Base-by-base conservation (phyloP, 2,329 filamentous ascomycete species). In the Rutstroemia sp. region DNA sequence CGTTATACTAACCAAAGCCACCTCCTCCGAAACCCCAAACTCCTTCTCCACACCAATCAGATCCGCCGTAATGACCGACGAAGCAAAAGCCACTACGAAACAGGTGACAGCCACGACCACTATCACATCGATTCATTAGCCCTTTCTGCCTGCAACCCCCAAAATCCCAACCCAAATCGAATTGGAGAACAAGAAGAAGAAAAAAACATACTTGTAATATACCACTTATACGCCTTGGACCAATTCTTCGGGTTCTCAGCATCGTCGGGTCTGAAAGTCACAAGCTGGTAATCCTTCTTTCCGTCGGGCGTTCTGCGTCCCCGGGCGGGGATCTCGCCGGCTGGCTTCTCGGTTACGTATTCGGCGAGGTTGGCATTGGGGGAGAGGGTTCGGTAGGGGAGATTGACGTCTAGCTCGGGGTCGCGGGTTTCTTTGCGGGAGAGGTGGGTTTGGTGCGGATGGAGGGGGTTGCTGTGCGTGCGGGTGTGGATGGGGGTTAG, bases 211-310 rank as follows among this genome's bases (percentile, higher is more conserved):
- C 42, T 90, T 23, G 90, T 96, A 67, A 82, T 86, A 66, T 86
- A 89, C 88, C 89, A 92, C 72, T 92, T 94, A 70, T 76, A 86
- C 1, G 73, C 75, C 70, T 89, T 90, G 56, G 79, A 82, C 88
- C 88, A 94, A 71, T 92, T 94, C 77, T 92, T 92, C 0, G 89
- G 89, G 66, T 92, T 92, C 61, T 85, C 87, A 0, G 82, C 80
- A 68, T 94, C 89, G 57, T 83, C 74, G 2, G 84, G 78, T 4
- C 77, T 80, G 67, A 94, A 95, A 0, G 85, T 87, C 37, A 88
- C 84, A 9, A 88, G 73, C 57, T 84, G 81, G 67, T 81, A 84
- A 2, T 60, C 34, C 6, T 54, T 54, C 16, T 39, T 46, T 38
- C 39, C 17, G 5, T 12, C 4, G 5, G 30, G 30, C 3, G 30